A percentile compares a stretch with the other conserved stretches of the same genome.
phyloP scores from a whole-genome alignment of 1,284 basidiomycete species.

The Thelephora terrestris region DNA sequence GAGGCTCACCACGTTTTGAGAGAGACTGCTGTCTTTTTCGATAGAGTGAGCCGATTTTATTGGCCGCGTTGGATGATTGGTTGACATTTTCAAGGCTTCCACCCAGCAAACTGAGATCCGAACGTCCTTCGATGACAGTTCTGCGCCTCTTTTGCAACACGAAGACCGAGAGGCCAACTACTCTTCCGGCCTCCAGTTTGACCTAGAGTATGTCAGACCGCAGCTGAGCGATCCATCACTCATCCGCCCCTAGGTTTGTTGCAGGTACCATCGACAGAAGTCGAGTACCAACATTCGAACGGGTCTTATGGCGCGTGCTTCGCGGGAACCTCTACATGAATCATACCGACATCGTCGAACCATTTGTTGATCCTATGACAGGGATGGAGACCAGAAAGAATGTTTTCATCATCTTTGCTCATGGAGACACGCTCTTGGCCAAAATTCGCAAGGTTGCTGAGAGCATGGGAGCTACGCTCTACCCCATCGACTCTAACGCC shows the following conservation, averaged over 20 bases:
- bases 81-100: constrained; percentile 50
- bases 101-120: constrained; percentile 73
- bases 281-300: constrained; percentile 90
- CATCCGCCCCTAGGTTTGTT: constrained; percentile 57
- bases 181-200: constrained; percentile 54
- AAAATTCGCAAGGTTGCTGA: constrained; percentile 99
- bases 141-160: constrained; percentile 85
- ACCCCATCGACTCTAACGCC: constrained; percentile 91
- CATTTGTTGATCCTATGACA: constrained; percentile 81
- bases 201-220: constrained; percentile 62
- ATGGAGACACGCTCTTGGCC: constrained; percentile 85
- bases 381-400: constrained; percentile 88
- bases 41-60: constrained; percentile 44
- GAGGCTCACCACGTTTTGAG: constrained; percentile 90
- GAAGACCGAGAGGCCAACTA: constrained; percentile 75
- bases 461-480: constrained; percentile 95
- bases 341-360: constrained; percentile 91
- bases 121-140: constrained; percentile 86
- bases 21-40: constrained; percentile 97
- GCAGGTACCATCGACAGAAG: constrained; percentile 94
- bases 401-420: constrained; percentile 99
- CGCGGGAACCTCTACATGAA: constrained; percentile 99
- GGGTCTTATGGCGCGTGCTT: constrained; percentile 95
- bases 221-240: constrained; percentile 5
- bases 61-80: background rate